A percentile compares a stretch with the other conserved stretches of the same genome.
Evolutionary conservation across 306 rosid genomes (phyloP).

Genomic region (Crotalaria pallida): DNA sequence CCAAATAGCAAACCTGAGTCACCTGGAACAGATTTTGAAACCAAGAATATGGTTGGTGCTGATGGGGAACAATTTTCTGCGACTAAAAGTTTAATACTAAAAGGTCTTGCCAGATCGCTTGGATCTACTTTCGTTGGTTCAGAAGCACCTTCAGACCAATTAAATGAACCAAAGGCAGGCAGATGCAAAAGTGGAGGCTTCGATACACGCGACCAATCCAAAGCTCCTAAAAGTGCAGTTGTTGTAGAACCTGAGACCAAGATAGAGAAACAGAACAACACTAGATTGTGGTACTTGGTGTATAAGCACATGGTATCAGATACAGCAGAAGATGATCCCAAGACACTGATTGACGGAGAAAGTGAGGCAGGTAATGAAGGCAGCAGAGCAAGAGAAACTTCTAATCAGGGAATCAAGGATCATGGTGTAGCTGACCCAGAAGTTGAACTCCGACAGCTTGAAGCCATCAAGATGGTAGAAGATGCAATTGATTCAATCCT

Average conservation of each 20-base stretch:
- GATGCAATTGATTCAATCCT: slow-evolving; percentile 85
- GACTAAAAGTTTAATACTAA: slow-evolving; percentile 28
- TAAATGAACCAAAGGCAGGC: slow-evolving; percentile 15
- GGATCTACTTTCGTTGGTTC: slow-evolving; percentile 36
- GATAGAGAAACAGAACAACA: slow-evolving; percentile 42
- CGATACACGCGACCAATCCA: slow-evolving; percentile 22
- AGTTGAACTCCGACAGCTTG: slow-evolving; percentile 47
- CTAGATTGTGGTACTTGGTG: slow-evolving; percentile 64
- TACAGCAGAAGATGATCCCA: slow-evolving; percentile 35
- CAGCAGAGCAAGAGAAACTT: slow-evolving; percentile 4
- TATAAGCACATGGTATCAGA: slow-evolving; percentile 81
- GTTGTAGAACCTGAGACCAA: slow-evolving; percentile 29
- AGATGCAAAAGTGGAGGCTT: slow-evolving; percentile 18
- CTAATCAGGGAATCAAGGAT: slow-evolving; percentile 25
- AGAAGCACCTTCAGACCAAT: slow-evolving; percentile 18
- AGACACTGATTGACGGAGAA: slow-evolving; percentile 25
- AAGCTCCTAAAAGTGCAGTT: neutral
- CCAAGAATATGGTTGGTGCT: slow-evolving; percentile 14
- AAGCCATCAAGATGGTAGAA: slow-evolving; percentile 82
- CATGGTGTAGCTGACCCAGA: slow-evolving; percentile 31
- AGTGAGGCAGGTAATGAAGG: slow-evolving; percentile 17
- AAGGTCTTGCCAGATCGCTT: slow-evolving; percentile 29
- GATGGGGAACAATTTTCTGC: slow-evolving; percentile 15
- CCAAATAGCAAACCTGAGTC: slow-evolving; percentile 18
- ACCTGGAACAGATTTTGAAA: slow-evolving; percentile 21